Percentiles rank a stretch among this genome's conserved stretches.
These are phyloP conservation scores for Abortiporus biennis DNA, from an alignment of 1,284 basidiomycete species.

Conservation along the genomic window DNA sequence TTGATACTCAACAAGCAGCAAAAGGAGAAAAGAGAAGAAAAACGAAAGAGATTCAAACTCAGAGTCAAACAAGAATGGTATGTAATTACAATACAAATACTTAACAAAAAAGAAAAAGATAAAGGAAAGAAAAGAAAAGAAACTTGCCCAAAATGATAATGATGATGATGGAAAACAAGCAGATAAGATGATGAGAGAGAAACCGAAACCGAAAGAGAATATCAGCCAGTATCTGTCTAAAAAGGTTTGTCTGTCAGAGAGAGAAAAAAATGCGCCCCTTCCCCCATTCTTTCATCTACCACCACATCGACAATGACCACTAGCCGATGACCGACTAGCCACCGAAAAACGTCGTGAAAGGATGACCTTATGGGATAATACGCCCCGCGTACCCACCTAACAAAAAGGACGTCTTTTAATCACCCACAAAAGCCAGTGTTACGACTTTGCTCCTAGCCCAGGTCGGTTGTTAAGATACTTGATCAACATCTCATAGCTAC, in stretches of 20 bases:
- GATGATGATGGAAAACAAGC: too few relatives aligned
- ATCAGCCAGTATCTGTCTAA: not conserved
- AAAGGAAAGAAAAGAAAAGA: too few relatives aligned
- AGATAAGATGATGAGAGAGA: too few relatives aligned
- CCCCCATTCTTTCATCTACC: not conserved
- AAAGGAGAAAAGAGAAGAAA: too few relatives aligned
- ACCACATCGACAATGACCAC: not conserved
- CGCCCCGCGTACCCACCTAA: not conserved
- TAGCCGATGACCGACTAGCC: not conserved
- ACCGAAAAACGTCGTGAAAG: not conserved
- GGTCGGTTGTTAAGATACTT: constrained; percentile 39
- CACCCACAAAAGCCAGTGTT: not conserved
- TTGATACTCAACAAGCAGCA: too few relatives aligned
- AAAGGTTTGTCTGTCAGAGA: not conserved
- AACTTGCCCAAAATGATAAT: too few relatives aligned
- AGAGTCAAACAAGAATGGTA: not conserved
- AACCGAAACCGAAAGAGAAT: too few relatives aligned
- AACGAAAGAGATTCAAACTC: too few relatives aligned
- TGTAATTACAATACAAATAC: not conserved
- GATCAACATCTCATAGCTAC: constrained; percentile 68
- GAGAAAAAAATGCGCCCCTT: not conserved
- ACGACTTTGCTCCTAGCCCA: constrained; percentile 6
- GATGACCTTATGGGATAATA: not conserved
- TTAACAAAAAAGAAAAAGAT: too few relatives aligned
- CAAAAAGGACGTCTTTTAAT: not conserved